A percentile compares a stretch with the other conserved stretches of the same genome.
Evolutionary conservation across 2,329 filamentous ascomycete species (phyloP).

Genomic region (Fusarium sp.): DNA sequence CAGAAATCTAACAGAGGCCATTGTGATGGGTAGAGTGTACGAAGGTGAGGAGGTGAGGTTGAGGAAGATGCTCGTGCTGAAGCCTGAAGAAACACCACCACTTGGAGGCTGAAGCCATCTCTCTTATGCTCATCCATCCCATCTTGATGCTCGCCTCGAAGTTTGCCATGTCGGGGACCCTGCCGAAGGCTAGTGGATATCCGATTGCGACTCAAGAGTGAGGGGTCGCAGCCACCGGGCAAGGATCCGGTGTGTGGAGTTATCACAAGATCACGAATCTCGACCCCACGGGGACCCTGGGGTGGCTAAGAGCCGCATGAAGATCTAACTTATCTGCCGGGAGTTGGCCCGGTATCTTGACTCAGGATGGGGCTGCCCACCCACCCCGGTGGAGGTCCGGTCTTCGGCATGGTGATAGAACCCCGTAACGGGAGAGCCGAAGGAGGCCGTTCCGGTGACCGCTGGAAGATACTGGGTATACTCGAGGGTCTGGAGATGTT

Average conservation of each 20-base stretch:
- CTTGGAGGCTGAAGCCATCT: conserved; percentile 14
- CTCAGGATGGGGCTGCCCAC: conserved; percentile 17
- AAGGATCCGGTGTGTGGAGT: conserved; percentile 13
- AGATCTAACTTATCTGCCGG: conserved; percentile 15
- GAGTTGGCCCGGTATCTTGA: conserved; percentile 23
- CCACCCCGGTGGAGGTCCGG: not conserved
- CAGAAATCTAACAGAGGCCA: conserved; percentile 35
- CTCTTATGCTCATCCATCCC: conserved; percentile 34
- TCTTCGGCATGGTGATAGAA: not conserved
- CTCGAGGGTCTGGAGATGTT: not conserved
- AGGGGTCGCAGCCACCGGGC: conserved; percentile 28
- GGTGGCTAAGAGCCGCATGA: conserved; percentile 9
- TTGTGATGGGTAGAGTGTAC: conserved; percentile 5
- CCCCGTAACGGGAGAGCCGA: not conserved
- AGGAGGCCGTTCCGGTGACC: not conserved
- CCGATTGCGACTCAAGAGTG: conserved; percentile 10
- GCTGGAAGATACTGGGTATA: not conserved
- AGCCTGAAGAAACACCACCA: conserved; percentile 1
- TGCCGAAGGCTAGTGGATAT: conserved; percentile 22
- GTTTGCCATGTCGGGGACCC: conserved; percentile 12
- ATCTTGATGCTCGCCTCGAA: not conserved
- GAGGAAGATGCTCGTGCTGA: conserved; percentile 3
- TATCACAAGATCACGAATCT: conserved; percentile 24
- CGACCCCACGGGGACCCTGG: conserved; percentile 8
- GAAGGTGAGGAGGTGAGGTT: not conserved